A percentile compares a stretch with the other conserved stretches of the same genome.
Conservation (phyloP, 78 protist genomes). For the slime mould (Dictyostelium discoideum) region DNA sequence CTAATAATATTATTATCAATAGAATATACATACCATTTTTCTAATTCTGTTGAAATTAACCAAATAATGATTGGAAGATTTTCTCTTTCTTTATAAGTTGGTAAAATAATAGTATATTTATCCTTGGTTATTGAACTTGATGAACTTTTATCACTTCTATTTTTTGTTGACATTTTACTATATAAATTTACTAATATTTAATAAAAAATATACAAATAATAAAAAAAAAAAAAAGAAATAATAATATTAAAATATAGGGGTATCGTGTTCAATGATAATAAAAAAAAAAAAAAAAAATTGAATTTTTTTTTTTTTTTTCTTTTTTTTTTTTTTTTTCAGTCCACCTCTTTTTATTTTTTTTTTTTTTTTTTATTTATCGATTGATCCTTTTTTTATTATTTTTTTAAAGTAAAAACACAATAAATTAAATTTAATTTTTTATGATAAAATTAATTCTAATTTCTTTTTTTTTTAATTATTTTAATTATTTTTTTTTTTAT, state of each 20-base stretch:
- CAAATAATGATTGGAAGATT: conserved; percentile 93
- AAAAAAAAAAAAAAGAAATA: background rate
- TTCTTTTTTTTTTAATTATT: no score
- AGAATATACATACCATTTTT: background rate
- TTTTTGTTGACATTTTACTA: background rate
- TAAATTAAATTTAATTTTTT: no score
- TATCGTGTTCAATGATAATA: background rate
- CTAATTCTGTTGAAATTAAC: conserved; percentile 77
- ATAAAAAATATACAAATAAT: background rate
- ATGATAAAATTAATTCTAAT: no score
- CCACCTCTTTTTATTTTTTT: no score
- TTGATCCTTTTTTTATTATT: no score
- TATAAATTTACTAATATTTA: background rate
- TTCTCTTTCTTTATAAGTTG: conserved; percentile 95
- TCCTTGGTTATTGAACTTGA: conserved; percentile 22
- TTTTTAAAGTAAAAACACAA: no score
- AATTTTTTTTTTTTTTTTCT: no score
- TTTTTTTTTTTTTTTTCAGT: no score
- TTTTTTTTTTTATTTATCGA: no score
- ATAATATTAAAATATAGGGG: no score
- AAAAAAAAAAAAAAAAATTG: background rate
- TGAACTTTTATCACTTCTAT: conserved; percentile 1
- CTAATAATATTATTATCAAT: background rate
- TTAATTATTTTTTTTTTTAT: no score
- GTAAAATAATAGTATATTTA: conserved; percentile 91